These are phyloP conservation scores for Anacardium occidentale DNA, from an alignment of 345 rosid species.

Conservation along the genomic window DNA sequence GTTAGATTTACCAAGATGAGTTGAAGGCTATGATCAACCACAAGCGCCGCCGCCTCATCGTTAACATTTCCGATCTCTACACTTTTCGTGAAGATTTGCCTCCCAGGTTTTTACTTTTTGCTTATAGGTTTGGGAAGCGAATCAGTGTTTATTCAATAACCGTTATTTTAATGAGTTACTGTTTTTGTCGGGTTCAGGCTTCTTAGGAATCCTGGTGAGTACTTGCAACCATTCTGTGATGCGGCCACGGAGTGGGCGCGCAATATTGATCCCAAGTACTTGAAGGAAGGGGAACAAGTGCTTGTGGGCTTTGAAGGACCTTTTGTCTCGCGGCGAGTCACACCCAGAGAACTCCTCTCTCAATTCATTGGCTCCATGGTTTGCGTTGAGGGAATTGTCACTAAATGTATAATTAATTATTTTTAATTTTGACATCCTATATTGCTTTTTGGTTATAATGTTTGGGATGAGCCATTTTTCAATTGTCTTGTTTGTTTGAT, in stretches of 20 bases:
- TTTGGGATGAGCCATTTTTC: not conserved
- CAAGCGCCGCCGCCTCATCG: slow-evolving; percentile 89
- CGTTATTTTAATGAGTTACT: not conserved
- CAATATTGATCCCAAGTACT: slow-evolving; percentile 61
- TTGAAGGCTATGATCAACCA: slow-evolving; percentile 78
- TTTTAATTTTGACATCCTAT: not conserved
- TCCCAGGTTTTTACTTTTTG: slow-evolving; percentile 40
- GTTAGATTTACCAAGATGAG: slow-evolving; percentile 73
- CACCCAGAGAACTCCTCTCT: slow-evolving; percentile 94
- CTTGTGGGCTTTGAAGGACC: slow-evolving; percentile 94
- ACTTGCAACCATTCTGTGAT: slow-evolving; percentile 86
- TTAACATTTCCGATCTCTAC: slow-evolving; percentile 88
- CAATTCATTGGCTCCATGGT: slow-evolving; percentile 95
- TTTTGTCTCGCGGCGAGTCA: slow-evolving; percentile 89
- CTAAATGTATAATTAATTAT: slow-evolving; percentile 65
- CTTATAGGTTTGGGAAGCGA: not conserved
- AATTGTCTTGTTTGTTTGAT: not conserved
- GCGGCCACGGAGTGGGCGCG: slow-evolving; percentile 83
- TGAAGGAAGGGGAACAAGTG: slow-evolving; percentile 83
- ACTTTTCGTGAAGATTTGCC: slow-evolving; percentile 57
- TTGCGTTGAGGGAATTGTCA: slow-evolving; percentile 89
- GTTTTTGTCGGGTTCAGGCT: slow-evolving; percentile 45
- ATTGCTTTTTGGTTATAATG: not conserved
- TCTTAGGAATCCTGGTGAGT: slow-evolving; percentile 74
- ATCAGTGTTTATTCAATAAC: not conserved